Evolutionary conservation across 768 basidiomycete genomes (phyloP).

Genomic region (Exsudoporus frostii): DNA sequence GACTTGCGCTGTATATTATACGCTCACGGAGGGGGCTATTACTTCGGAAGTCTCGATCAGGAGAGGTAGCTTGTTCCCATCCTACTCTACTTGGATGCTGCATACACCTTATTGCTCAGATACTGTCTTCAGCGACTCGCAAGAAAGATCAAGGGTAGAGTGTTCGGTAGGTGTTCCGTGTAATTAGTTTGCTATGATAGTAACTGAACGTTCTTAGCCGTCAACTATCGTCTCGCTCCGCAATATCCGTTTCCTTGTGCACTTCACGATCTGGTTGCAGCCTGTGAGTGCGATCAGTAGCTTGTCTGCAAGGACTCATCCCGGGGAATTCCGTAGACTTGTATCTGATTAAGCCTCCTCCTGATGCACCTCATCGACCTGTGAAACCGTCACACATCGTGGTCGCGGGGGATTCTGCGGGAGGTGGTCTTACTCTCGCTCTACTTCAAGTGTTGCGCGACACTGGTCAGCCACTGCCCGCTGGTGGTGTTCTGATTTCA

Average conservation of each 20-base stretch:
- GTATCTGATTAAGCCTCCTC: slow-evolving; percentile 86
- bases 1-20: slow-evolving; percentile 83
- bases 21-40: slow-evolving; percentile 81
- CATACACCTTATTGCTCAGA: slow-evolving; percentile 31
- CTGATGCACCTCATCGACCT: slow-evolving; percentile 69
- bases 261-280: slow-evolving; percentile 83
- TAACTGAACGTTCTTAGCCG: slow-evolving; percentile 42
- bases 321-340: slow-evolving; percentile 50
- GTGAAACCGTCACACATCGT: slow-evolving; percentile 82
- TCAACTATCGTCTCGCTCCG: slow-evolving; percentile 86
- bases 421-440: slow-evolving; percentile 82
- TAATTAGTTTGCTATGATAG: background rate
- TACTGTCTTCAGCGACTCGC: slow-evolving; percentile 81
- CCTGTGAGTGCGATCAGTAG: slow-evolving; percentile 51
- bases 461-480: slow-evolving; percentile 72
- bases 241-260: slow-evolving; percentile 97
- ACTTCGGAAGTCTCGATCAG: slow-evolving; percentile 78
- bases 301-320: background rate
- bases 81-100: slow-evolving; percentile 5
- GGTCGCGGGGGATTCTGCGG: slow-evolving; percentile 89
- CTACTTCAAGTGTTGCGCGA: slow-evolving; percentile 89
- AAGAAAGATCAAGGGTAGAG: slow-evolving; percentile 88
- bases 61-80: slow-evolving; percentile 45
- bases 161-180: slow-evolving; percentile 55
- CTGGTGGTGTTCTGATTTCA: slow-evolving; percentile 85